Conservation (phyloP, 2,329 filamentous ascomycete genomes). For the Ascochyta pisi region DNA sequence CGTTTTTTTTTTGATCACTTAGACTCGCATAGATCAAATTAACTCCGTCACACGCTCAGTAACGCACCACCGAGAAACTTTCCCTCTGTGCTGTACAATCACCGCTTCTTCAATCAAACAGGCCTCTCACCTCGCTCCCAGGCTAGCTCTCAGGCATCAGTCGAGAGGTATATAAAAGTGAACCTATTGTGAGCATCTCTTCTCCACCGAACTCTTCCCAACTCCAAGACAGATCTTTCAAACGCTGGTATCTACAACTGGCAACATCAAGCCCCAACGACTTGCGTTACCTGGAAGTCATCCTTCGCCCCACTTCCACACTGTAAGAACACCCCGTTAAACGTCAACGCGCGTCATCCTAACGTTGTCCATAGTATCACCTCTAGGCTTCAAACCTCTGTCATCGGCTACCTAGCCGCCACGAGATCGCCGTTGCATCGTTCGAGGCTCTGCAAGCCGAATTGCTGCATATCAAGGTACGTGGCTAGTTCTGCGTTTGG, state of each 20-base stretch:
- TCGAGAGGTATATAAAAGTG: background rate
- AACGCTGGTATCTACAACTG: background rate
- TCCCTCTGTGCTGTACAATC: background rate
- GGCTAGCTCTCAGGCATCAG: conserved; percentile 10
- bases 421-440: background rate
- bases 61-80: background rate
- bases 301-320: background rate
- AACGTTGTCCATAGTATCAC: background rate
- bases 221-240: background rate
- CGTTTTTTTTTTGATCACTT: background rate
- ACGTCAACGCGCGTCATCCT: background rate
- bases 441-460: background rate
- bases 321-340: background rate
- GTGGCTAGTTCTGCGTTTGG: conserved; percentile 1
- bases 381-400: background rate
- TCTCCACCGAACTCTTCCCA: background rate
- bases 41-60: background rate
- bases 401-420: background rate
- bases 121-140: conserved; percentile 8
- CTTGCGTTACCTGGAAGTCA: background rate
- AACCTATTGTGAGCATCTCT: background rate
- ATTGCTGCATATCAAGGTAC: conserved; percentile 2
- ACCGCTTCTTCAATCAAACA: conserved; percentile 4
- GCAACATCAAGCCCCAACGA: background rate
- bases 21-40: background rate